Base-by-base conservation (phyloP, 371 early-diverging fungal species). In the Mortierella sp. region DNA sequence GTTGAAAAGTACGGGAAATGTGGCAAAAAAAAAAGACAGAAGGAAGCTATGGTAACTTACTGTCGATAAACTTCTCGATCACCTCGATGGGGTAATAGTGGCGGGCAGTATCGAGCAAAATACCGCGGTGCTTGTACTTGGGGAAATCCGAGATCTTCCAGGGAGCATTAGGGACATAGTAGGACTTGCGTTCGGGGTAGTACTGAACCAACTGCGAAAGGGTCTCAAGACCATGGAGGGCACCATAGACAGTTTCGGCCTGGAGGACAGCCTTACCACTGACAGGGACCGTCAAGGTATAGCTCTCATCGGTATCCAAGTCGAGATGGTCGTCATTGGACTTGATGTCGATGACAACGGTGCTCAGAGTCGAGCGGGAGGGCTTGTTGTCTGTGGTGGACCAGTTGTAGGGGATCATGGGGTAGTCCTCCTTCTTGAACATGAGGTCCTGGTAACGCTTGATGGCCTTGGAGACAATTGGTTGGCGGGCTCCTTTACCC, bases 31-130 rank as follows among this genome's bases (percentile, higher is more conserved):
- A 4, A 21, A 55, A 24, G 24, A 24, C 0, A 41, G 41, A 41
- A 41, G 41, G 41, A 38, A 70, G 55, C 29, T 18, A 7, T 74
- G 32, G 43, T 54, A 38, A 54, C 84, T 77, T 83, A 83, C 84
- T 77, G 71, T 92, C 90, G 24, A 91, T 88, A 41, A 91, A 86
- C 76, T 91, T 89, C 74, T 89, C 87, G 48, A 96, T 88, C 55
- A 90, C 91, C 21, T 87, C 91, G 35, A 95, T 86, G 4, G 94
- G 90, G 72, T 92, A 95, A 75, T 86, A 96, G 89, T 96, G 95
- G 77, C 96, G 93, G 29, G 95, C 79, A 14, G 96, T 95, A 79
- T 96, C 96, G 24, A 96, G 80, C 84, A 94, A 51, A 21, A 96
- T 74, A 58, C 96, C 96, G 76, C 96, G 95, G 77, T 96, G 95